Base-by-base conservation (phyloP, 805 yeast species). In the Blastobotrys robertii region DNA sequence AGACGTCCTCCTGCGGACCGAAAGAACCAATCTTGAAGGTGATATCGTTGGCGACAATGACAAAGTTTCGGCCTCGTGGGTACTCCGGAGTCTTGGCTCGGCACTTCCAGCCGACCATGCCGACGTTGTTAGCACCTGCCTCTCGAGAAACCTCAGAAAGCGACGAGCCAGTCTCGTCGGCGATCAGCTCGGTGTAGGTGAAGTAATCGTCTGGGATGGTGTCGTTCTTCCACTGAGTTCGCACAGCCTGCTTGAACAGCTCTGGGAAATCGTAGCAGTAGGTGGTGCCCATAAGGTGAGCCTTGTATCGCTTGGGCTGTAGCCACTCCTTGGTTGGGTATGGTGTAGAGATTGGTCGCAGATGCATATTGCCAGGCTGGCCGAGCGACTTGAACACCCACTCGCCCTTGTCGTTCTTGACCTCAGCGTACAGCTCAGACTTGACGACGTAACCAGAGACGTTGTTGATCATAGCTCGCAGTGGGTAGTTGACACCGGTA, bases 201-300 rank as follows among this genome's bases (percentile, higher is more conserved):
- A 94, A 85, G 55, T 81, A 71, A 55, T 85, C 92, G 48, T 80
- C 85, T 35, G 88, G 88, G 22, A 38, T 37, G 11, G 39, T 46
- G 52, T 65, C 63, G 48, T 74, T 75, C 63, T 81, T 80, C 99
- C 99, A 92, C 65, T 79, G 82, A 14, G 88, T 72, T 44, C 77
- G 64, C 32, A 84, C 74, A 32, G 96, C 94, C 69, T 92, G 97
- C 58, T 88, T 84, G 82, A 94, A 92, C 58, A 92, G 70, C 63
- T 92, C 98, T 42, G 99, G 98, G 92, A 92, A 94, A 66, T 92
- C 99, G 59, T 94, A 92, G 40, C 86, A 96, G 60, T 86, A 92
- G 8, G 98, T 88, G 13, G 99, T 92, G 50, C 98, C 98, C 88
- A 92, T 83, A 57, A 85, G 74, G 66, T 92, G 97, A 40, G 99